Percentiles rank a stretch among this genome's conserved stretches.
Evolutionary conservation across 192 early-diverging fungal genomes (phyloP).

Genomic region (Piromyces finnis): DNA sequence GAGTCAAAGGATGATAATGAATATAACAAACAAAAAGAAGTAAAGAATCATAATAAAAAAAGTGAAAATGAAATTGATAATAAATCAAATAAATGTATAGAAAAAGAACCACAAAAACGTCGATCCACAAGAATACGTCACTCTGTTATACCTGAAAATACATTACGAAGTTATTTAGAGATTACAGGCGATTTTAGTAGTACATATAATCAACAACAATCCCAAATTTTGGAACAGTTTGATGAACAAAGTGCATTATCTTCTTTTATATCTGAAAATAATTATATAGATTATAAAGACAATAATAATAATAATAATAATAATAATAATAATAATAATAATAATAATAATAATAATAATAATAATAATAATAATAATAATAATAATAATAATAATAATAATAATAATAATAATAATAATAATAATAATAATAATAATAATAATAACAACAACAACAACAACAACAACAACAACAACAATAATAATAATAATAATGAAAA

Average conservation of each 20-base stretch:
- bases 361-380: too few species aligned
- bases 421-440: too few species aligned
- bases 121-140: background rate
- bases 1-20: background rate
- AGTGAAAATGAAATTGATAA: too few species aligned
- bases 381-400: too few species aligned
- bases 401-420: too few species aligned
- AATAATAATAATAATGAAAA: background rate
- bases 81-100: background rate
- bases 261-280: background rate
- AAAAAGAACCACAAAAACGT: background rate
- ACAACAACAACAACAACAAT: too few species aligned
- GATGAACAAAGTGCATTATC: background rate
- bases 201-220: background rate
- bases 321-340: too few species aligned
- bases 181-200: background rate
- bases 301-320: too few species aligned
- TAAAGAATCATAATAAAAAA: too few species aligned
- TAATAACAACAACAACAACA: too few species aligned
- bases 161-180: background rate
- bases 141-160: background rate
- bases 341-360: too few species aligned
- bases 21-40: background rate
- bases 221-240: background rate
- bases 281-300: background rate